Base-by-base conservation (phyloP, 2,329 filamentous ascomycete species). In the Plectosphaerella cucumerina region DNA sequence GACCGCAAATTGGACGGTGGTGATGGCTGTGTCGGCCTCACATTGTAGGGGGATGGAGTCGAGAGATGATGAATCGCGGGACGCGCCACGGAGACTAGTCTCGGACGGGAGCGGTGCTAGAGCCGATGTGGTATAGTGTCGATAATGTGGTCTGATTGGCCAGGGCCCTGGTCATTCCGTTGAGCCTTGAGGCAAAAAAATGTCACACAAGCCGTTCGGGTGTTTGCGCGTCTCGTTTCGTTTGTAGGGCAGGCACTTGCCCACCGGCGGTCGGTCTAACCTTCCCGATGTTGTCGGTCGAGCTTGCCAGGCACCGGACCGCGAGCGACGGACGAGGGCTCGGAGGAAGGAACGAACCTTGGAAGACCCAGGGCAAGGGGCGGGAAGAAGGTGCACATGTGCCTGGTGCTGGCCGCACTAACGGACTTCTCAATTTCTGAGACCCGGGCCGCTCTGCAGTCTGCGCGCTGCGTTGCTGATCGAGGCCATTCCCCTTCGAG, bases 101-200 rank as follows among this genome's bases (percentile, higher is more conserved):
- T 20, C 39, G 17, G 39, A 42, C 17, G 10, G 39, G 39, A 20
- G 3, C 10, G 12, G 39, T 4, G 17, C 39, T 18, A 42, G 12
- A 5, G 9, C 39, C 39, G 39, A 18, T 17, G 8, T 21, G 42
- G 21, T 4, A 15, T 44, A 44, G 42, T 31, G 42, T 21, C 42
- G 42, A 44, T 44, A 21, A 11, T 15, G 17, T 44, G 42, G 42
- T 44, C 42, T 44, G 42, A 44, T 44, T 44, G 42, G 42, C 42
- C 21, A 21, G 42, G 42, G 39, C 39, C 39, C 39, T 42, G 15
- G 39, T 12, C 15, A 42, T 17, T 20, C 39, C n/a, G 39, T 42
- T 42, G 35, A 39, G 35, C 35, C n/a, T n/a, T n/a, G 26, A 31
- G 26, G 26, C 26, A 31, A 31, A 31, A 31, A 31, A 42, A 21